Base-by-base conservation (phyloP, 1,139 yeast genomes). In the Keqinozyma sinolaborantium region DNA sequence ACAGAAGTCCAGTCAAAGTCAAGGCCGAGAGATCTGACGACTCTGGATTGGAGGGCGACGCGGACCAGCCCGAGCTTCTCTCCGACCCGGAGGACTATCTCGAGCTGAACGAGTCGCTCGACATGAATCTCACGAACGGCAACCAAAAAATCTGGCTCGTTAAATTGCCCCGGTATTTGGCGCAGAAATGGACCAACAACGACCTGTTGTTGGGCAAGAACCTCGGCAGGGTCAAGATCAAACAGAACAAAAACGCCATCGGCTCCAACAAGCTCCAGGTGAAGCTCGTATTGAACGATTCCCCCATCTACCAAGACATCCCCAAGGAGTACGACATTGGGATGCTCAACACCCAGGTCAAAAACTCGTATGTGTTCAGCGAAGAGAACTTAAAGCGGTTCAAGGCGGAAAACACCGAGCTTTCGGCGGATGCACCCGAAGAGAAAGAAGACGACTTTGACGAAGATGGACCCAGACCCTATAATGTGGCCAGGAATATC, bases 81-180 rank as follows among this genome's bases (percentile, higher is more conserved):
- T 60, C 69, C 16, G 74, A 69, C 41, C 74, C 75, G 15, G 74
- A 69, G 42, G 74, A 68, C 34, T 69, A 68, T 42, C 54, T 70
- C 28, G 75, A 68, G 36, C 70, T 78, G 36, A 58, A 67, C 39
- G 88, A 82, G 50, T 68, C 83, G 2, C 60, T 83, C 30, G 84
- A 83, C 50, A 60, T 83, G 64, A 77, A 81, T 47, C 51, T 83
- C 29, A 41, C 59, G 5, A 58, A 62, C 19, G 76, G 79, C 8
- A 63, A 60, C 29, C 79, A 79, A 45, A 87, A 87, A 48, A 82
- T 92, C 26, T 92, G 98, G 98, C 66, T 92, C 18, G 95, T 92
- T 16, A 78, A 95, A 47, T 64, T 92, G 46, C 97, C 98, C 4
- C 78, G 85, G 49, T 88, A 87, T 50, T 66, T 92, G 40, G 84